These are phyloP conservation scores for Verticillium klebahnii DNA, from an alignment of 2,329 filamentous ascomycete genomes.

Conservation along the genomic window DNA sequence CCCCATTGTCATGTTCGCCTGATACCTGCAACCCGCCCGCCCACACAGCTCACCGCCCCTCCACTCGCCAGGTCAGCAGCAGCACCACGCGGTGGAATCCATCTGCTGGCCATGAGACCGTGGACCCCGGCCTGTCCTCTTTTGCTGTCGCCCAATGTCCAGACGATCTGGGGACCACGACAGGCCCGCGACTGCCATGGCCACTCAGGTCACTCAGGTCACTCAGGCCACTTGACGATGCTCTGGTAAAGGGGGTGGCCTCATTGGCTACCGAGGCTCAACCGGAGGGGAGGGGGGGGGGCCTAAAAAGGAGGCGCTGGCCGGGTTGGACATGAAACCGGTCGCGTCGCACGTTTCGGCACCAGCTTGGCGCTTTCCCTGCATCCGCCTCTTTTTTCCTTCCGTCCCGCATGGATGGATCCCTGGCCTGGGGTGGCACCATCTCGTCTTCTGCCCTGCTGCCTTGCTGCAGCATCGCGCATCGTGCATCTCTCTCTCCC, in stretches of 20 bases:
- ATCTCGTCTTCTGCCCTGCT: too few species aligned
- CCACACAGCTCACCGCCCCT: neutral
- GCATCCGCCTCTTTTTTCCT: slow-evolving; percentile 3
- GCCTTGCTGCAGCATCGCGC: too few species aligned
- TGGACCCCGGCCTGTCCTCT: neutral
- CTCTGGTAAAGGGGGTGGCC: neutral
- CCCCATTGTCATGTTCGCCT: neutral
- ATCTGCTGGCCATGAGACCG: neutral
- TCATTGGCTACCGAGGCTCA: neutral
- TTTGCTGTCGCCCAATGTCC: neutral
- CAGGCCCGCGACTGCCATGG: neutral
- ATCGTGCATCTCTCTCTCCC: too few species aligned
- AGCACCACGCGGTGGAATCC: neutral
- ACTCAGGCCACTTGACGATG: neutral
- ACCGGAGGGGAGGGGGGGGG: too few species aligned
- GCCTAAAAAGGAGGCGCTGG: neutral
- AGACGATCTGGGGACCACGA: neutral
- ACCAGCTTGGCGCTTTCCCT: slow-evolving; percentile 4
- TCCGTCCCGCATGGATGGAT: too few species aligned
- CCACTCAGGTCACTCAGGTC: neutral
- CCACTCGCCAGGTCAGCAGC: neutral
- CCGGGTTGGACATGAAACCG: slow-evolving; percentile 10
- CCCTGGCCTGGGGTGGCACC: neutral
- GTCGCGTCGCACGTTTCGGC: slow-evolving; percentile 13
- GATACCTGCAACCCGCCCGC: neutral